A percentile compares a stretch with the other conserved stretches of the same genome.
Conservation (phyloP, 495 filamentous ascomycete genomes). For the Apiosordaria backusii region DNA sequence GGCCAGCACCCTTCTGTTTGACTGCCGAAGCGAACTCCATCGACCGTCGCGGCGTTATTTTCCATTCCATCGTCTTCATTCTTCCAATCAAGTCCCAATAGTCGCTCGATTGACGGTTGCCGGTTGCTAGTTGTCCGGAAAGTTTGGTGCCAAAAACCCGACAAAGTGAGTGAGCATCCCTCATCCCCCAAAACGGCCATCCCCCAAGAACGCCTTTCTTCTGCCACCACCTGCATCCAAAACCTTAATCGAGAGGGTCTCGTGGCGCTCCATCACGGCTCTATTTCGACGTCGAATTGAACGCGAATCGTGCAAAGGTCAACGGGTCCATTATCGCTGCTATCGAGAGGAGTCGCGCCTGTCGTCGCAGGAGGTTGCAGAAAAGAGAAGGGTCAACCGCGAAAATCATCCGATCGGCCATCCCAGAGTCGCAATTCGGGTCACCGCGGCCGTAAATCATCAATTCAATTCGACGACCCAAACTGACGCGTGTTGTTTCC, state of each 20-base stretch:
- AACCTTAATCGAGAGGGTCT: not conserved
- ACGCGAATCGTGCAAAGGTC: conserved; percentile 1
- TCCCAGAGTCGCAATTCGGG: not conserved
- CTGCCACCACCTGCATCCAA: not conserved
- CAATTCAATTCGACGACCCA: not conserved
- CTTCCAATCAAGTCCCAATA: conserved; percentile 2
- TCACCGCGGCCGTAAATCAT: not conserved
- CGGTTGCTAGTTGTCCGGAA: conserved; percentile 4
- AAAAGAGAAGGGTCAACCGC: not conserved
- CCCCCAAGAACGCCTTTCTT: not conserved
- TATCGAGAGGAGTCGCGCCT: not conserved
- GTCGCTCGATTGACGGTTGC: conserved; percentile 19
- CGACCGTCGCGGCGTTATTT: conserved; percentile 16
- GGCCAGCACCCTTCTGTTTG: conserved; percentile 22
- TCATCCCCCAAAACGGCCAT: not conserved
- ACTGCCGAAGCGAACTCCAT: conserved; percentile 10
- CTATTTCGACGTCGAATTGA: not conserved
- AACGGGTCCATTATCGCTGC: not conserved
- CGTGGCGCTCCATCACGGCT: not conserved
- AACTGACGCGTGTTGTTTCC: conserved; percentile 1
- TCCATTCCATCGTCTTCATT: conserved; percentile 13
- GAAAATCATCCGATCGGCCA: not conserved
- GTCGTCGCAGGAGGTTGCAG: not conserved
- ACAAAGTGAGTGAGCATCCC: conserved; percentile 11
- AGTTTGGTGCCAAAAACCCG: not conserved